Conservation (phyloP, 306 rosid species). For the Hylodesmum podocarpum region DNA sequence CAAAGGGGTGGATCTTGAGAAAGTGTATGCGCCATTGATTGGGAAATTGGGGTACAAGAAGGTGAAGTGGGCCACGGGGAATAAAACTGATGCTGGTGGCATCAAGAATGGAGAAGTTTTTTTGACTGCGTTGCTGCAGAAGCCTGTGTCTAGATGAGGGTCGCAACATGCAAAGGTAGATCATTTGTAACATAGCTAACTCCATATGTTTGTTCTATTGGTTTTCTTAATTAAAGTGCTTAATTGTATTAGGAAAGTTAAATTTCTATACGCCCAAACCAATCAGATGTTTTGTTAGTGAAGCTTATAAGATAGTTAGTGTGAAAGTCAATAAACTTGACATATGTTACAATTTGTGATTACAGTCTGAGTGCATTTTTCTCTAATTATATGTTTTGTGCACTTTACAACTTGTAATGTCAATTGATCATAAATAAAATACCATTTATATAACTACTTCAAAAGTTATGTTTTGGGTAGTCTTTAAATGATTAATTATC, state of each 20-base stretch:
- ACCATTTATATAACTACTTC: background rate
- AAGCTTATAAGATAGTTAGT: background rate
- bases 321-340: background rate
- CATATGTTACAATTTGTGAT: background rate
- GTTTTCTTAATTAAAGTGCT: background rate
- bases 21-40: constrained; percentile 71
- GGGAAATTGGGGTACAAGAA: constrained; percentile 83
- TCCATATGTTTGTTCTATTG: background rate
- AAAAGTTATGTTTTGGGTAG: background rate
- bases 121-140: constrained; percentile 87
- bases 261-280: background rate
- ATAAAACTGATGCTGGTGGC: constrained; percentile 59
- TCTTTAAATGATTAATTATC: background rate
- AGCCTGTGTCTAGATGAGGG: constrained; percentile 72
- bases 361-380: background rate
- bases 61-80: constrained; percentile 89
- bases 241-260: too few relatives aligned
- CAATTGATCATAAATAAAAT: background rate
- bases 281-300: too few relatives aligned
- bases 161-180: constrained; percentile 22
- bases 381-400: background rate
- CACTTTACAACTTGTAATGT: too few relatives aligned
- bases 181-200: background rate
- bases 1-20: constrained; percentile 73
- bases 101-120: constrained; percentile 76